These are phyloP conservation scores for Sphaerulina vaccinii DNA, from an alignment of 2,329 filamentous ascomycete genomes.

Conservation along the genomic window DNA sequence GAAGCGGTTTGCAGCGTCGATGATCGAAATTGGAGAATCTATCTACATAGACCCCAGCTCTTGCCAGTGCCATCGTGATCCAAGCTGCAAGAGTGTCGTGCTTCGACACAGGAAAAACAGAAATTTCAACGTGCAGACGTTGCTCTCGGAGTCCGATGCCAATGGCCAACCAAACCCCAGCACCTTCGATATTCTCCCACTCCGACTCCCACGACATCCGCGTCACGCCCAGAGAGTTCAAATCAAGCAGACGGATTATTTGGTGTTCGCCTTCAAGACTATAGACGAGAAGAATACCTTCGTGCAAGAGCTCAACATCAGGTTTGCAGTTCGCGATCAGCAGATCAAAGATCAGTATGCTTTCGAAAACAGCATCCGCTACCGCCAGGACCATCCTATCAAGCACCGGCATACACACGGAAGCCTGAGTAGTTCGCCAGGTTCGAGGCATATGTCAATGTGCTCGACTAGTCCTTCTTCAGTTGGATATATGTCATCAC, in stretches of 20 bases:
- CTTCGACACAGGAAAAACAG: conserved; percentile 14
- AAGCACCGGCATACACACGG: not conserved
- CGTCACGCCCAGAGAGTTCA: conserved; percentile 1
- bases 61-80: conserved; percentile 18
- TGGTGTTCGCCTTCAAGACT: conserved; percentile 23
- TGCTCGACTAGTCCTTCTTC: not conserved
- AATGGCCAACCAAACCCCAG: conserved; percentile 20
- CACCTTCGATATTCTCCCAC: conserved; percentile 26
- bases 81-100: conserved; percentile 22
- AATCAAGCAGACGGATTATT: conserved; percentile 18
- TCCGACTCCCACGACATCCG: conserved; percentile 16
- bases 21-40: conserved; percentile 15
- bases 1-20: conserved; percentile 18
- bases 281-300: conserved; percentile 21
- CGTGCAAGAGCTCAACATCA: conserved; percentile 19
- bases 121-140: conserved; percentile 11
- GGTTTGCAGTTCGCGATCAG: conserved; percentile 23
- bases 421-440: not conserved
- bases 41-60: conserved; percentile 19
- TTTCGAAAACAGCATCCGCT: conserved; percentile 13
- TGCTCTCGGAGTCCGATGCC: conserved; percentile 17
- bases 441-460: not conserved
- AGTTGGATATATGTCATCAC: not conserved
- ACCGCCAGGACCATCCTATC: conserved; percentile 9
- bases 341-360: conserved; percentile 18